phyloP scores from a whole-genome alignment of 768 basidiomycete species.

The Auriscalpium vulgare region DNA sequence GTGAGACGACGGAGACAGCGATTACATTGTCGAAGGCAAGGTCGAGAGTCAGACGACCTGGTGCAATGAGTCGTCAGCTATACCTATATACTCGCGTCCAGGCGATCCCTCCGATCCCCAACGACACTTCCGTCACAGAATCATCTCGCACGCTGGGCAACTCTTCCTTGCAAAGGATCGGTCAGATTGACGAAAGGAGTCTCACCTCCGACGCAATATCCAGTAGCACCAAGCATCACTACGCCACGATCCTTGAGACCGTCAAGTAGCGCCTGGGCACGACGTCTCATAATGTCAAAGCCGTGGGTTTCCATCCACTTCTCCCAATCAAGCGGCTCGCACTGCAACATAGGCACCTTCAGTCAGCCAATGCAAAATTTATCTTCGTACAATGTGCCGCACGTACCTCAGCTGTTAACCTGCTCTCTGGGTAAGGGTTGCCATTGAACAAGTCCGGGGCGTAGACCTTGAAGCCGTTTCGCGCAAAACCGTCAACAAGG shows the following conservation, averaged over 20 bases:
- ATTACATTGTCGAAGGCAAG: conserved; percentile 49
- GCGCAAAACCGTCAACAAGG: background rate
- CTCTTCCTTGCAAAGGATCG: background rate
- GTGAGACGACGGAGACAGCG: conserved; percentile 41
- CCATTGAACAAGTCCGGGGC: background rate
- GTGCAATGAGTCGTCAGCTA: background rate
- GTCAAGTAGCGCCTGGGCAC: conserved; percentile 44
- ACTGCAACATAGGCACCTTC: background rate
- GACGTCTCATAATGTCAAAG: background rate
- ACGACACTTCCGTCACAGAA: no score
- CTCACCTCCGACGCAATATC: conserved; percentile 63
- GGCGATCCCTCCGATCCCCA: no score
- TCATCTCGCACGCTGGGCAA: background rate
- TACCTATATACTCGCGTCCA: no score
- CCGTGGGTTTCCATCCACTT: background rate
- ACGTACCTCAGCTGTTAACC: background rate
- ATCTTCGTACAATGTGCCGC: background rate
- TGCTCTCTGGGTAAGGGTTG: background rate
- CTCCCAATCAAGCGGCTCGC: background rate
- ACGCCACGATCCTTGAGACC: conserved; percentile 54
- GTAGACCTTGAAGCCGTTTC: background rate
- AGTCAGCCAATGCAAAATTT: background rate
- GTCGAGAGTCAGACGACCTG: conserved; percentile 53
- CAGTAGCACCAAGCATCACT: conserved; percentile 47
- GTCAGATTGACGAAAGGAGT: conserved; percentile 5